Base-by-base conservation (phyloP, 176 grass and related monocot species). In the Leersia perrieri region DNA sequence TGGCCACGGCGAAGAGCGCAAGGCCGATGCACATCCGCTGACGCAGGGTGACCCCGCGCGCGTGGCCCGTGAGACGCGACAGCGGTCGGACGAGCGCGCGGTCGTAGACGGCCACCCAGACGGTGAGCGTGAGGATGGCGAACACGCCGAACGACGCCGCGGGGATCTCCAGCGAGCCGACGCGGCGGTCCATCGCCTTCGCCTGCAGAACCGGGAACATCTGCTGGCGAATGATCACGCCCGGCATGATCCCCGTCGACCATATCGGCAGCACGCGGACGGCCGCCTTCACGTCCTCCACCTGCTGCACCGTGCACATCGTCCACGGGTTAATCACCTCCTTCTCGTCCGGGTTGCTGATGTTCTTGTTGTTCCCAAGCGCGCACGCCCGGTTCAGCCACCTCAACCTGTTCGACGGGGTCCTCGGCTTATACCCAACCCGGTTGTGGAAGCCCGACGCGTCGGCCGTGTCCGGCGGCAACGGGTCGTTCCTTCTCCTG, bases 271-370 rank as follows among this genome's bases (percentile, higher is more conserved):
- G 76, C 78, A 95, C 87, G 32, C 87, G 84, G 68, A 92, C 58
- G 55, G 84, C 32, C 9, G 93, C 77, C 75, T 95, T 95, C 10
- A 75, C n/a, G 57, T 83, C 79, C 55, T 95, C 90, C 53, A 95
- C 90, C 72, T 90, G 93, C 74, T 95, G 84, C 70, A 95, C 90
- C n/a, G 90, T 89, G 84, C 93, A 95, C 34, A 90, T 77, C 62
- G 51, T 40, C 80, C 85, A 84, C 2, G 79, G 80, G 33, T 85
- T 66, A 22, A 39, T 68, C 63, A 72, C 53, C 58, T 51, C 47
- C 8, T 73, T 79, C 28, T 81, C 83, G 16, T 81, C 88, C 11
- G 65, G 15, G 42, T 38, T 49, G 65, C 49, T 89, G n/a, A n/a
- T 91, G 68, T 29, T 22, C 31, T 66, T 72, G 70, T 87, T 78